Base-by-base conservation (phyloP, 257 asterid genomes). In the Rauvolfia tetraphylla region DNA sequence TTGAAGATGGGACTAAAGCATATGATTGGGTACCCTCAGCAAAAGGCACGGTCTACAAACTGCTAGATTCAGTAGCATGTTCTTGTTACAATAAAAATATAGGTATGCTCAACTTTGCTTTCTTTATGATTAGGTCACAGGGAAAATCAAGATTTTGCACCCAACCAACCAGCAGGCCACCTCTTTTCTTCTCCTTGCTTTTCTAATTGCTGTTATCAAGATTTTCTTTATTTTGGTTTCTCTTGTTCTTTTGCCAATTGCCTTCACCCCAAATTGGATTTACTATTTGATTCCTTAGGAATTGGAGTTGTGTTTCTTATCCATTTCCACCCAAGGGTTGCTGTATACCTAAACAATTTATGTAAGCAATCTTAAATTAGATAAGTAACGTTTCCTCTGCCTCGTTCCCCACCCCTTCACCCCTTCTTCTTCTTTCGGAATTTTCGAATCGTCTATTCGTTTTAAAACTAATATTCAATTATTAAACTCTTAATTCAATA, bases 1-100 rank as follows among this genome's bases (percentile, higher is more conserved):
- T 48, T 71, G 66, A 34, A 34, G 22, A 15, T 72, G 51, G 51
- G 41, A 25, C 68, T 73, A 33, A 46, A 73, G 34, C 76, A 25
- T 15, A 57, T 58, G 69, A 56, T 33, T 38, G n/a, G 9, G 70
- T 39, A 38, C 58, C 77, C 33, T 57, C 27, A 29, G 36, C 31
- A 42, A 48, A 74, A 31, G 20, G 61, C 58, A 58, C 12, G 2
- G 20, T 74, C 29, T 58, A 25, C 10, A 48, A 42, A 29, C 69
- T 58, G 54, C 69, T 57, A 73, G 56, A 57, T 38, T 57, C 57
- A 54, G 53, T 13, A 15, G 49, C 44, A 31, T 29, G 7, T 25
- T 44, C 48, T 46, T 25, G 7, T 23, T 41, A 65, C 31, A 36
- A 69, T 57, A 53, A 69, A 38, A 53, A 7, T 51, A 34, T 18